phyloP scores from a whole-genome alignment of 371 early-diverging fungal species.

The Neoconidiobolus thromboides region DNA sequence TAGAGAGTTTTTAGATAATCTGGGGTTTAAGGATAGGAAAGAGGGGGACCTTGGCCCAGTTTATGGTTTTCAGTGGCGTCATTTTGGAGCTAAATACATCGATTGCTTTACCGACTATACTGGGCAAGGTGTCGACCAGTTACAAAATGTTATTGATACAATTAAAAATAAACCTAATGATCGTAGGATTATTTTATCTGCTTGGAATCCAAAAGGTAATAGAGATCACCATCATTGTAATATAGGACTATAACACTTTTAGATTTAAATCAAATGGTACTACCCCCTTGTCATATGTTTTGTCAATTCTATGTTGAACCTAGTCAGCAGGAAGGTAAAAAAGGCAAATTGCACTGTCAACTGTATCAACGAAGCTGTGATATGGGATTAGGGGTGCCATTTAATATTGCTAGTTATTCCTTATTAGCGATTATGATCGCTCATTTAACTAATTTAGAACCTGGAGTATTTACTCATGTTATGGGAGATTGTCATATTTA shows the following conservation, averaged over 20 bases:
- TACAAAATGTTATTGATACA: conserved; percentile 74
- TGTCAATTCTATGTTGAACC: conserved; percentile 81
- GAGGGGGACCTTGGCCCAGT: conserved; percentile 97
- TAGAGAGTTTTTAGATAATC: conserved; percentile 72
- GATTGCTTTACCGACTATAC: conserved; percentile 80
- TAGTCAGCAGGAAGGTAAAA: conserved; percentile 14
- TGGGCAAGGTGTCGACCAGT: conserved; percentile 92
- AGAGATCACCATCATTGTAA: no score
- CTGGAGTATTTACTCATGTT: conserved; percentile 85
- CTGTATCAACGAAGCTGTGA: conserved; percentile 98
- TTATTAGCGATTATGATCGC: conserved; percentile 89
- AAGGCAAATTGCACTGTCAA: conserved; percentile 59
- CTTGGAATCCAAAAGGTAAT: conserved; percentile 97
- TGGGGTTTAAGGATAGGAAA: conserved; percentile 59
- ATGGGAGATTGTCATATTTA: conserved; percentile 99
- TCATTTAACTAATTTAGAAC: conserved; percentile 67
- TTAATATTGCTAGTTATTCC: conserved; percentile 98
- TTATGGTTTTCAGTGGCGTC: conserved; percentile 99
- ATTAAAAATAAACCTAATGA: conserved; percentile 74
- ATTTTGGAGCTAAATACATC: conserved; percentile 93
- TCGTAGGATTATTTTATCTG: conserved; percentile 83
- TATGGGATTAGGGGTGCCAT: conserved; percentile 98
- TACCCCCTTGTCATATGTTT: conserved; percentile 93
- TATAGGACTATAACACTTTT: background rate
- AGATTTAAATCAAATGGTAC: conserved; percentile 69